Conservation (phyloP, 2,329 filamentous ascomycete genomes). For the Rutstroemia sp. region DNA sequence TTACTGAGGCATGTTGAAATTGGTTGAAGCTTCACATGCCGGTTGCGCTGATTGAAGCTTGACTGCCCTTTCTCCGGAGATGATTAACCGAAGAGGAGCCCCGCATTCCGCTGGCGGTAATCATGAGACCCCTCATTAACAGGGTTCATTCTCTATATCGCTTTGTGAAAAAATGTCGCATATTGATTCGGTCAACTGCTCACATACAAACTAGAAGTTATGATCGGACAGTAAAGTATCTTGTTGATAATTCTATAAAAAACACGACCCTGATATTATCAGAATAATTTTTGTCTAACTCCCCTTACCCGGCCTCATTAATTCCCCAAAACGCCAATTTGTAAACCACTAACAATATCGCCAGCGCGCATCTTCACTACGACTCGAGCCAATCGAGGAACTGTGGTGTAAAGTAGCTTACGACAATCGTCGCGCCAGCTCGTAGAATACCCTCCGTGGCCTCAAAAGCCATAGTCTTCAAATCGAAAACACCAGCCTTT, state of each 20-base stretch:
- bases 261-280: slow-evolving; percentile 2
- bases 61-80: background rate
- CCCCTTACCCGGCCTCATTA: slow-evolving; percentile 1
- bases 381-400: slow-evolving; percentile 60
- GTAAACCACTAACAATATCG: background rate
- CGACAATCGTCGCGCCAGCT: slow-evolving; percentile 85
- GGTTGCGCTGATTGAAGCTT: background rate
- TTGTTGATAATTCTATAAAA: background rate
- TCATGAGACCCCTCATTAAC: background rate
- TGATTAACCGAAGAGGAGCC: background rate
- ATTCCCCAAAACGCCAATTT: slow-evolving; percentile 6
- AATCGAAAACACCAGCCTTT: slow-evolving; percentile 91
- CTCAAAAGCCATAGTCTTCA: slow-evolving; percentile 92
- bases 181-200: background rate
- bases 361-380: slow-evolving; percentile 23
- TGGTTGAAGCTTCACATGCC: slow-evolving; percentile 1
- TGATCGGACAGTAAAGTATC: background rate
- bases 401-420: slow-evolving; percentile 90
- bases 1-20: background rate
- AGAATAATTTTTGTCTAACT: slow-evolving; percentile 8
- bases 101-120: background rate
- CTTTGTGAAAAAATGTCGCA: background rate
- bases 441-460: slow-evolving; percentile 87
- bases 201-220: background rate
- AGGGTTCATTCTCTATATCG: background rate